Base-by-base conservation (phyloP, 768 basidiomycete species). In the Chalciporus piperatus region DNA sequence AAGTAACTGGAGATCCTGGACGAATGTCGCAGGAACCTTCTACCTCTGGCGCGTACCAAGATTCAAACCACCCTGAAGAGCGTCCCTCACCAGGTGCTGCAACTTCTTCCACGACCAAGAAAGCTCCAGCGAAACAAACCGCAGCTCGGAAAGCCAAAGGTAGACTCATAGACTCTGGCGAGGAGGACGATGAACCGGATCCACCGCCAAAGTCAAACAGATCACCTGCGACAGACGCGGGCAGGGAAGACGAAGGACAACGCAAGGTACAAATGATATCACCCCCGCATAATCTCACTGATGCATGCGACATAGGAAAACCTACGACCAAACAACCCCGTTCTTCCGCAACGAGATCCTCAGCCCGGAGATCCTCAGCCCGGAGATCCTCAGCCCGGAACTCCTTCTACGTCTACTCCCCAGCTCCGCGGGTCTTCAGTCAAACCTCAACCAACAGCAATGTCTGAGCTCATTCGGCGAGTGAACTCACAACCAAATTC, bases 381-480 rank as follows among this genome's bases (percentile, higher is more conserved):
- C 25, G 57, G n/a, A n/a, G 45, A n/a, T n/a, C n/a, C n/a, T n/a
- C n/a, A n/a, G n/a, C n/a, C n/a, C n/a, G n/a, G n/a, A n/a, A n/a
- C n/a, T n/a, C n/a, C 43, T 12, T 54, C 52, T n/a, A 41, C 52
- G 13, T 23, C 63, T 45, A 40, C 52, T 41, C 43, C 19, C 6
- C 54, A 50, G 39, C 44, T 37, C 40, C 64, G 64, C 41, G 40
- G 58, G 2, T 76, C 79, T 54, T 75, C 78, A 42, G 73, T 81
- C 52, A 77, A 76, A n/a, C 72, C 79, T 4, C 83, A 76, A 57
- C 67, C 75, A 20, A 80, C 82, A 3, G 79, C 85, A 4, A 86
- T 91, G 84, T 78, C 82, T 44, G 89, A 89, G 64, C 79, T 89
- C 55, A 87, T 90, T 55, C 79, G 81, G 43, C 83, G 82, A 48